Percentiles rank a stretch among this genome's conserved stretches.
These are phyloP conservation scores for Sanghuangporus sanghuang DNA, from an alignment of 1,284 basidiomycete species.

Conservation along the genomic window DNA sequence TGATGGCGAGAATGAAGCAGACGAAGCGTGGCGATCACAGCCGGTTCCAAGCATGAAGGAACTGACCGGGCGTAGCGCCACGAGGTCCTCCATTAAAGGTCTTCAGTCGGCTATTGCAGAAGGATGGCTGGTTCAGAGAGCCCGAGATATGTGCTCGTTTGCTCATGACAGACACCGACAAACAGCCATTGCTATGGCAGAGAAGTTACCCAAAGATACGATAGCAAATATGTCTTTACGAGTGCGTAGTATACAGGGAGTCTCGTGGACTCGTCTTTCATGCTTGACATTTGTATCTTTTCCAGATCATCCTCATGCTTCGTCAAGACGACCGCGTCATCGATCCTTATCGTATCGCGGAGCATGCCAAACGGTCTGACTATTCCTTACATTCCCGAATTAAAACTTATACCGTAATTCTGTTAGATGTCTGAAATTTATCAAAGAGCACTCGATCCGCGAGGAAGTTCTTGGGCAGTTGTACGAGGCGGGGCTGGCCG, in stretches of 20 bases:
- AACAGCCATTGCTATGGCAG: conserved; percentile 56
- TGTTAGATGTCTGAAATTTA: conserved; percentile 50
- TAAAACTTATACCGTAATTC: not conserved
- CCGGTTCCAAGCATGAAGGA: conserved; percentile 42
- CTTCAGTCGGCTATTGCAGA: conserved; percentile 60
- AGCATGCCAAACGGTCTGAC: conserved; percentile 55
- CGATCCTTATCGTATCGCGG: conserved; percentile 62
- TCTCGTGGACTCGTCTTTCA: not conserved
- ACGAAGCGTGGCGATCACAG: conserved; percentile 41
- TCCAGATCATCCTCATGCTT: conserved; percentile 66
- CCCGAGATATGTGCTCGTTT: conserved; percentile 70
- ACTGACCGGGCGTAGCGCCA: conserved; percentile 29
- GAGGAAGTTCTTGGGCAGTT: conserved; percentile 55
- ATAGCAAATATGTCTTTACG: conserved; percentile 66
- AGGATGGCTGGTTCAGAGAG: conserved; percentile 66
- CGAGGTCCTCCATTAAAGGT: conserved; percentile 60
- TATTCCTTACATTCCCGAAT: not conserved
- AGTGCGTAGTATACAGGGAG: conserved; percentile 29
- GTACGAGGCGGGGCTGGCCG: conserved; percentile 63
- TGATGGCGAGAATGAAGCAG: conserved; percentile 42
- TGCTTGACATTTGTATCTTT: not conserved
- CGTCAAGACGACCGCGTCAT: conserved; percentile 47
- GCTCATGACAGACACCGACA: conserved; percentile 68
- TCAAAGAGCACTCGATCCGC: conserved; percentile 54
- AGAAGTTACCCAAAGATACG: conserved; percentile 41